A percentile compares a stretch with the other conserved stretches of the same genome.
phyloP scores from a whole-genome alignment of 768 basidiomycete species.

The Suillus subaureus region DNA sequence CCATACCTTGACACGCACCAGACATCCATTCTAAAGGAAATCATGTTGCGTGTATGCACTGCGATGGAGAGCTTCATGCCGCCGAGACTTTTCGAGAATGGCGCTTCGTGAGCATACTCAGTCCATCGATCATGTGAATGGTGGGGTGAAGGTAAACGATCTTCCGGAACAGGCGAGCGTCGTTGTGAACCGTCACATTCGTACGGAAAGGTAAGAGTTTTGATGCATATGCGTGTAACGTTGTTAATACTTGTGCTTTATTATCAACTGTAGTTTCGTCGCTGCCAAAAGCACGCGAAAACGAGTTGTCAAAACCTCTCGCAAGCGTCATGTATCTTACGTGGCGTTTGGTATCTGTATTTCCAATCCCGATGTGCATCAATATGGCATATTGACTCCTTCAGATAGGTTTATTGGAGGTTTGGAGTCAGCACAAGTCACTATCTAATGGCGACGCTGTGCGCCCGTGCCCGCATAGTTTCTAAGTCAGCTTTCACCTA shows the following conservation, averaged over 20 bases:
- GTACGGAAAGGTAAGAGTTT: constrained; percentile 51
- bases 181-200: constrained; percentile 67
- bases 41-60: no score
- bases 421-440: constrained; percentile 68
- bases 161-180: no score
- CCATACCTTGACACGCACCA: no score
- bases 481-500: constrained; percentile 42
- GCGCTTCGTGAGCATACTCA: no score
- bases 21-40: no score
- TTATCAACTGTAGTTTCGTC: no score
- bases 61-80: no score
- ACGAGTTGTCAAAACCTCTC: constrained; percentile 40
- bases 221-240: neutral
- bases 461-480: constrained; percentile 33
- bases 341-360: constrained; percentile 53
- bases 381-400: constrained; percentile 10
- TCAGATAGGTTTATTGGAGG: constrained; percentile 31
- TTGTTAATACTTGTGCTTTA: no score
- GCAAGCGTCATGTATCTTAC: no score
- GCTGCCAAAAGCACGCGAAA: constrained; percentile 39
- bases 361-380: constrained; percentile 29
- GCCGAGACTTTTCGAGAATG: no score
- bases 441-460: constrained; percentile 36
- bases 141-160: no score
- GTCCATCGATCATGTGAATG: no score